A percentile compares a stretch with the other conserved stretches of the same genome.
Conservation (phyloP, 164 flowering plant species). For the Dillenia turbinata region DNA sequence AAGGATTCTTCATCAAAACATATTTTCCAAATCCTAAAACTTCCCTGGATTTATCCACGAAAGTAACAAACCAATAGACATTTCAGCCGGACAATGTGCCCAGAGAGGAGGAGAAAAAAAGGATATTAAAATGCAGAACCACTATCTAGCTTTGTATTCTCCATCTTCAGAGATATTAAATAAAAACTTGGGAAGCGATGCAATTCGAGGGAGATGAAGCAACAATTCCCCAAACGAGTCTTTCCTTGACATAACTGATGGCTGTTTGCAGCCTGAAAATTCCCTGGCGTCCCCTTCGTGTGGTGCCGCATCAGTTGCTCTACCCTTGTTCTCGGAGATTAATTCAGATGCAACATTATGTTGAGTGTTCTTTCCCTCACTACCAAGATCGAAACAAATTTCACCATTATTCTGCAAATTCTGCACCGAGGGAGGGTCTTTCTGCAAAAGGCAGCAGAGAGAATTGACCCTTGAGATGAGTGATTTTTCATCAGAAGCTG, state of each 20-base stretch:
- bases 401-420: slow-evolving; percentile 22
- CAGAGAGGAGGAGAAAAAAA: slow-evolving; percentile 2
- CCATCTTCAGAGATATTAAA: slow-evolving; percentile 68
- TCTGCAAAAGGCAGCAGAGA: slow-evolving; percentile 77
- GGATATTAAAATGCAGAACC: neutral
- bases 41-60: neutral
- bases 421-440: slow-evolving; percentile 35
- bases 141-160: slow-evolving; percentile 38
- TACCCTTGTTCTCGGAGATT: slow-evolving; percentile 7
- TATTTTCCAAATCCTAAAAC: slow-evolving; percentile 30
- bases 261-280: slow-evolving; percentile 31
- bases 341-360: slow-evolving; percentile 5
- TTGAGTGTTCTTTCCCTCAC: slow-evolving; percentile 15
- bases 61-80: neutral
- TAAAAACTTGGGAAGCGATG: slow-evolving; percentile 81
- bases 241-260: slow-evolving; percentile 56
- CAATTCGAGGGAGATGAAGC: slow-evolving; percentile 80
- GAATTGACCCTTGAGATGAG: slow-evolving; percentile 87
- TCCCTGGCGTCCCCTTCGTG: slow-evolving; percentile 25
- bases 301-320: slow-evolving; percentile 6
- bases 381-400: slow-evolving; percentile 6
- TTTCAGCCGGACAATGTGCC: neutral
- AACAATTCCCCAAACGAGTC: slow-evolving; percentile 80
- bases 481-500: slow-evolving; percentile 64
- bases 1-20: slow-evolving; percentile 42